Evolutionary conservation across 306 rosid genomes (phyloP).

Genomic region (Quercus cerris): DNA sequence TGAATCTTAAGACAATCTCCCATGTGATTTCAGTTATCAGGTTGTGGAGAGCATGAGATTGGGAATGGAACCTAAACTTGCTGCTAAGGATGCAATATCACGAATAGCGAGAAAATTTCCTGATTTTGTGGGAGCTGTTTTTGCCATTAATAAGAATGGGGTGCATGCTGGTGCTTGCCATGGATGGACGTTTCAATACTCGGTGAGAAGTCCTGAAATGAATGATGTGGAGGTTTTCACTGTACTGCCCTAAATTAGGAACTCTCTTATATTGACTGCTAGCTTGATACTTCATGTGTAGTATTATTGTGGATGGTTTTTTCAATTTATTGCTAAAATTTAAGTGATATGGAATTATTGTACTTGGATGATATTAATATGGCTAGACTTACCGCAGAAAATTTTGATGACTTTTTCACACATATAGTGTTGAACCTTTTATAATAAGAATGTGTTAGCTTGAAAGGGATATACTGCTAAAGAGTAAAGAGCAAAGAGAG

Average conservation of each 20-base stretch:
- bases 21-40: constrained; percentile 71
- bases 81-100: constrained; percentile 74
- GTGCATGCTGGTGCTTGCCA: constrained; percentile 85
- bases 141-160: constrained; percentile 74
- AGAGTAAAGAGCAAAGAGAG: no score
- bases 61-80: constrained; percentile 82
- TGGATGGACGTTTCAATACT: constrained; percentile 93
- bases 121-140: constrained; percentile 71
- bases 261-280: neutral
- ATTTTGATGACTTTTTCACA: neutral
- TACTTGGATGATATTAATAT: neutral
- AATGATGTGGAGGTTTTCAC: constrained; percentile 74
- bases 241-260: constrained; percentile 47
- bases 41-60: constrained; percentile 95
- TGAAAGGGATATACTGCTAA: neutral
- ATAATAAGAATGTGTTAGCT: neutral
- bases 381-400: neutral
- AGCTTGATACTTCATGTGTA: neutral
- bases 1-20: constrained; percentile 1
- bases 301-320: neutral
- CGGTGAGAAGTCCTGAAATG: constrained; percentile 75
- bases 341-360: neutral
- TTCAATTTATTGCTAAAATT: neutral
- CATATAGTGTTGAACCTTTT: neutral
- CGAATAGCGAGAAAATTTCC: constrained; percentile 78